These are phyloP conservation scores for Barnettozyma sp. DNA, from an alignment of 805 yeast genomes.

Conservation along the genomic window DNA sequence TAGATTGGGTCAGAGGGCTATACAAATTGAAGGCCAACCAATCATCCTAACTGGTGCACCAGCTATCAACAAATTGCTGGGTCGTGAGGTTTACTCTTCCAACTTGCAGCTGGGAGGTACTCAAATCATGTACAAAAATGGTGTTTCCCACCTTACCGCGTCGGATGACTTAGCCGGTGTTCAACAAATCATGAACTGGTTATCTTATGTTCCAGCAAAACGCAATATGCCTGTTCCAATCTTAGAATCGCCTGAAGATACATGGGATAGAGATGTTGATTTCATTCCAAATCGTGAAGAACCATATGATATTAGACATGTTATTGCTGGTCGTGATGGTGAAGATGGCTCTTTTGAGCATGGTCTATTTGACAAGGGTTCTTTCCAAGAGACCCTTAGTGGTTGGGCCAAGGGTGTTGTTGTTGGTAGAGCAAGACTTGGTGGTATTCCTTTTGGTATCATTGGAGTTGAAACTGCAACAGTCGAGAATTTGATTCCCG, in stretches of 20 bases:
- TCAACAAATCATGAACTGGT: conserved; percentile 89
- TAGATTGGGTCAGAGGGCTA: conserved; percentile 97
- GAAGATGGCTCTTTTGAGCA: conserved; percentile 65
- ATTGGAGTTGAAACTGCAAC: conserved; percentile 92
- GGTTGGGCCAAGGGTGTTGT: conserved; percentile 99
- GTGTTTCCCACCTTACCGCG: conserved; percentile 98
- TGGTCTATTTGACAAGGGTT: conserved; percentile 87
- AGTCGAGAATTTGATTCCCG: conserved; percentile 87
- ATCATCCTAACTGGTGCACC: conserved; percentile 98
- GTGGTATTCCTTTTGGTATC: conserved; percentile 98
- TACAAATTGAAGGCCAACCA: conserved; percentile 98
- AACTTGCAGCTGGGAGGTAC: conserved; percentile 99
- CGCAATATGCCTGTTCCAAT: conserved; percentile 89
- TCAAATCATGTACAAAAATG: conserved; percentile 96
- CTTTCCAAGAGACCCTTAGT: conserved; percentile 91
- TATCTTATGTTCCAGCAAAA: conserved; percentile 88
- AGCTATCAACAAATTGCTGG: conserved; percentile 92
- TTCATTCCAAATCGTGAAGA: conserved; percentile 66
- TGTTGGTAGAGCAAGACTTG: conserved; percentile 96
- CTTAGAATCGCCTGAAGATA: conserved; percentile 61
- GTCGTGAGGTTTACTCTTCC: conserved; percentile 94
- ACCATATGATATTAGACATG: conserved; percentile 88
- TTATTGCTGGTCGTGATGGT: conserved; percentile 78
- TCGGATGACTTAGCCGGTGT: conserved; percentile 95
- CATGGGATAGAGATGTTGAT: conserved; percentile 92